Evolutionary conservation across 805 yeast species (phyloP).

Genomic region (Blastobotrys chiropterorum): DNA sequence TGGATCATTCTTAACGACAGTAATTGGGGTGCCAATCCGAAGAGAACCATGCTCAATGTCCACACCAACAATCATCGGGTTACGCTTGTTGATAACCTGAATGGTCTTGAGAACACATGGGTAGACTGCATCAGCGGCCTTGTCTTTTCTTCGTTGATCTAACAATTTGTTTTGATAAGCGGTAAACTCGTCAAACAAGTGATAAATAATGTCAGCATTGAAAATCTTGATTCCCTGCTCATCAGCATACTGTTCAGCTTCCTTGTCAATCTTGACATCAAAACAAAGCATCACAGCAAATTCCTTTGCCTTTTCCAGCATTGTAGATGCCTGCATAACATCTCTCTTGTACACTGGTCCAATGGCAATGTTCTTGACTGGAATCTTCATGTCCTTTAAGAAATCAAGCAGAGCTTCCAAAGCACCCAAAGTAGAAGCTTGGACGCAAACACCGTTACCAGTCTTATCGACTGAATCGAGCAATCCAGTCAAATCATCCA

Average conservation of each 20-base stretch:
- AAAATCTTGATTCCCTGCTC: conserved; percentile 89
- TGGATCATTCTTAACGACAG: conserved; percentile 88
- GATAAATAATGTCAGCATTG: conserved; percentile 95
- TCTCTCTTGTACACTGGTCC: conserved; percentile 99
- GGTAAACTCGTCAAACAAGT: conserved; percentile 89
- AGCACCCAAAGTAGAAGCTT: conserved; percentile 97
- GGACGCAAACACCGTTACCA: conserved; percentile 97
- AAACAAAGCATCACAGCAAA: conserved; percentile 97
- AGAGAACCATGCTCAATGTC: conserved; percentile 90
- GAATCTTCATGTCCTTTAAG: conserved; percentile 97
- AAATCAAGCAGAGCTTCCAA: conserved; percentile 94
- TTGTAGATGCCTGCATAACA: conserved; percentile 93
- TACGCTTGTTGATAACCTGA: conserved; percentile 95
- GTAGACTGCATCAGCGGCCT: conserved; percentile 81
- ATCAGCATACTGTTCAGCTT: conserved; percentile 95
- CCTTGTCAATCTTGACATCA: conserved; percentile 95
- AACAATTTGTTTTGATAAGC: conserved; percentile 83
- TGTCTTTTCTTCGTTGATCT: conserved; percentile 86
- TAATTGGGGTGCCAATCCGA: conserved; percentile 89
- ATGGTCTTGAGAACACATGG: conserved; percentile 93
- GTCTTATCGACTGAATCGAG: conserved; percentile 90
- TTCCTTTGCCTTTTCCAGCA: conserved; percentile 95
- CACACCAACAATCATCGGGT: conserved; percentile 99
- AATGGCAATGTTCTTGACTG: conserved; percentile 95
- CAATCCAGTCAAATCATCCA: conserved; percentile 95